A percentile compares a stretch with the other conserved stretches of the same genome.
These are phyloP conservation scores for Hevea brasiliensis DNA, from an alignment of 345 rosid species.

Conservation along the genomic window DNA sequence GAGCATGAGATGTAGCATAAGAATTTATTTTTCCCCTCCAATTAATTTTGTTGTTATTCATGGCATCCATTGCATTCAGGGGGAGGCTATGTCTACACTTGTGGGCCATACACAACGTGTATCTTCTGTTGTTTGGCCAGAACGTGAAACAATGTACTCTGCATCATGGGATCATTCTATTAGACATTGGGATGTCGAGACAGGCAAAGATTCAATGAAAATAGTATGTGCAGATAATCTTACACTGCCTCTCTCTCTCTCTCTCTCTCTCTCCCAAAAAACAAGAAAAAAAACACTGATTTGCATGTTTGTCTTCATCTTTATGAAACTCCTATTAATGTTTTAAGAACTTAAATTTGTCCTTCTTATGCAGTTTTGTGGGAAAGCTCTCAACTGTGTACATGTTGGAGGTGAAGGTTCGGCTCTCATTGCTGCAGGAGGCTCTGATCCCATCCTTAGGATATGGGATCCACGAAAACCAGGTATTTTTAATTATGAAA, in stretches of 20 bases:
- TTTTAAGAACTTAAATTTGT: slow-evolving; percentile 10
- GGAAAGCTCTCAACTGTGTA: slow-evolving; percentile 75
- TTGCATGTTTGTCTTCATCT: background rate
- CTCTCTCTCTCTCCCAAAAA: slow-evolving; percentile 10
- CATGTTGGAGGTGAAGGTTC: slow-evolving; percentile 95
- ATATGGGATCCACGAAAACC: slow-evolving; percentile 99
- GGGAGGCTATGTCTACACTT: slow-evolving; percentile 68
- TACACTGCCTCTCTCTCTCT: slow-evolving; percentile 18
- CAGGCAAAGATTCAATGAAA: slow-evolving; percentile 70
- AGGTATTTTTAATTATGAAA: slow-evolving; percentile 45
- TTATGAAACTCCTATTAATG: background rate
- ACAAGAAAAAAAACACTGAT: too few species aligned
- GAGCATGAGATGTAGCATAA: background rate
- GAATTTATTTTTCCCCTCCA: background rate
- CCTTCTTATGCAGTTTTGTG: slow-evolving; percentile 55
- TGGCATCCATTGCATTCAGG: slow-evolving; percentile 44
- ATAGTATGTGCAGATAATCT: slow-evolving; percentile 46
- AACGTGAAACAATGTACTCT: slow-evolving; percentile 64
- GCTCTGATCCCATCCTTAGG: slow-evolving; percentile 86
- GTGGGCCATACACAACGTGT: slow-evolving; percentile 92
- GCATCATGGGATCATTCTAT: slow-evolving; percentile 96
- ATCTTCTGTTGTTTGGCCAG: slow-evolving; percentile 86
- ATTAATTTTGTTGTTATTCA: background rate
- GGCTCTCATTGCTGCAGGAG: slow-evolving; percentile 84
- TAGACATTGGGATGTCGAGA: slow-evolving; percentile 82